These are phyloP conservation scores for Sisymbrium altissimum DNA, from an alignment of 345 rosid species.

Conservation along the genomic window DNA sequence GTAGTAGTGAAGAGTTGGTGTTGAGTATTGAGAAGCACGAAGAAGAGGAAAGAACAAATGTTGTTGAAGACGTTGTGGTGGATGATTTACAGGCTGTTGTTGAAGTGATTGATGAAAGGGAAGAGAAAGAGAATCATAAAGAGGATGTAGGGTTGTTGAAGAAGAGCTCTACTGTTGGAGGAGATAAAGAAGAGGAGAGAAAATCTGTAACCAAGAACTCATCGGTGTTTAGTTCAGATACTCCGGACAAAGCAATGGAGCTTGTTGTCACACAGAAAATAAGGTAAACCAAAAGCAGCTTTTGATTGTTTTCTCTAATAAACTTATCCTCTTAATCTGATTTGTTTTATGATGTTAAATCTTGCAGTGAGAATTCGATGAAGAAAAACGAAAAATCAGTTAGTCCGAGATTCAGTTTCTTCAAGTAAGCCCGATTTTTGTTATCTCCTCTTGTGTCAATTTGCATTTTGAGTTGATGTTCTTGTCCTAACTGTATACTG, in stretches of 20 bases:
- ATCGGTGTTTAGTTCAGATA: slow-evolving; percentile 7
- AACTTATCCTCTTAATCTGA: background rate
- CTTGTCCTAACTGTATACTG: background rate
- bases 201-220: slow-evolving; percentile 2
- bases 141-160: slow-evolving; percentile 4
- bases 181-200: slow-evolving; percentile 1
- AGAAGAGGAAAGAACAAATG: background rate
- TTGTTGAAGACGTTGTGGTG: slow-evolving; percentile 3
- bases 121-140: background rate
- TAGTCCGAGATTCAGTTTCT: slow-evolving; percentile 19
- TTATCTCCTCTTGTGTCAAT: background rate
- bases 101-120: slow-evolving; percentile 2
- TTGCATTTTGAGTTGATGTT: background rate
- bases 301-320: background rate
- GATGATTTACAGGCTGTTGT: slow-evolving; percentile 5
- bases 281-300: slow-evolving; percentile 12
- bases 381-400: slow-evolving; percentile 10
- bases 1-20: slow-evolving; percentile 4
- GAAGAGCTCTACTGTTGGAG: background rate
- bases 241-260: slow-evolving; percentile 9
- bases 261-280: slow-evolving; percentile 4
- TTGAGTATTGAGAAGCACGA: slow-evolving; percentile 6
- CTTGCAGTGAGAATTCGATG: slow-evolving; percentile 11
- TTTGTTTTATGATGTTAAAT: background rate
- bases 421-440: slow-evolving; percentile 9